phyloP scores from a whole-genome alignment of 345 rosid genomes.

The Syzygium grande region DNA sequence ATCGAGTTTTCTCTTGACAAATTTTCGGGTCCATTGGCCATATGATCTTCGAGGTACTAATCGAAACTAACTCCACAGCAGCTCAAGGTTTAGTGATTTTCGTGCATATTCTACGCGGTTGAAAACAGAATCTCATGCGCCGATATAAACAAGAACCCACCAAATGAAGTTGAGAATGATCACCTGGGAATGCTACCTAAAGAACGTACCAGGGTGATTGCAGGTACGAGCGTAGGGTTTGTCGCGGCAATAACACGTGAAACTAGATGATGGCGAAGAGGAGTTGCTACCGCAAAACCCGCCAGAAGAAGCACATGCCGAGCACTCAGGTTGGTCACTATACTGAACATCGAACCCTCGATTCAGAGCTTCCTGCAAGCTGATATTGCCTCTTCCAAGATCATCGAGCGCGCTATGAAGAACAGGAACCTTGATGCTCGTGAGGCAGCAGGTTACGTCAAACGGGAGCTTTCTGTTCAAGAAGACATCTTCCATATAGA shows the following conservation, averaged over 20 bases:
- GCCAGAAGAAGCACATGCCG: not conserved
- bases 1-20: not conserved
- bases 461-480: not conserved
- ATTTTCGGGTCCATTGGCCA: not conserved
- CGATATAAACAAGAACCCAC: rapidly evolving
- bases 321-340: not conserved
- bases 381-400: rapidly evolving
- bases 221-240: not conserved
- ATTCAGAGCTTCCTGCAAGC: not conserved
- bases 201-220: not conserved
- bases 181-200: not conserved
- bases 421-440: slow-evolving; percentile 9
- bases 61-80: not conserved
- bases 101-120: not conserved
- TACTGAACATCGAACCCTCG: slow-evolving; percentile 18
- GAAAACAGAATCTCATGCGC: rapidly evolving
- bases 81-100: not conserved
- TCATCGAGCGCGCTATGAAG: not conserved
- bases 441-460: not conserved
- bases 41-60: not conserved
- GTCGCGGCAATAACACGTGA: slow-evolving; percentile 27
- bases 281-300: slow-evolving; percentile 41
- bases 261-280: not conserved
- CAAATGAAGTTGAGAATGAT: not conserved
- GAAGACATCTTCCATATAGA: not conserved